phyloP scores from a whole-genome alignment of 768 basidiomycete species.

The Lanmaoa rubissima region DNA sequence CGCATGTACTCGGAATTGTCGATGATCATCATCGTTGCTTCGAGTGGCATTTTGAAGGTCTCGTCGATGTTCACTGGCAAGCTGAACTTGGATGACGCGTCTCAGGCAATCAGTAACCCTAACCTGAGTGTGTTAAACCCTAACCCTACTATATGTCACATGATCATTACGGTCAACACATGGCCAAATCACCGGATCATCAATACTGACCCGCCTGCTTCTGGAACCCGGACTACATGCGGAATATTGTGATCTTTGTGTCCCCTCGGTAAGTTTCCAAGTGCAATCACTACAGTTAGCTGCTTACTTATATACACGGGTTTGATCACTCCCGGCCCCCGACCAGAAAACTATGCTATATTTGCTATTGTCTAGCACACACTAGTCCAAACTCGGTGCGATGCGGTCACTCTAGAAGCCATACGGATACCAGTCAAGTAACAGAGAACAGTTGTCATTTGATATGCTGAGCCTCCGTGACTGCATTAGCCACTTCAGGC shows the following conservation, averaged over 20 bases:
- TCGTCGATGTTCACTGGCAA: slow-evolving; percentile 15
- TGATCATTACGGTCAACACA: neutral
- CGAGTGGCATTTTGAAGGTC: slow-evolving; percentile 75
- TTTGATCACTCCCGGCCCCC: neutral
- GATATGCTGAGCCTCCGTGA: too few species aligned
- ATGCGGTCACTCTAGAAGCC: neutral
- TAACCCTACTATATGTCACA: slow-evolving; percentile 2
- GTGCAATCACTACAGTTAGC: neutral
- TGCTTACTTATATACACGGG: neutral
- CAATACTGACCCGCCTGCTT: too few species aligned
- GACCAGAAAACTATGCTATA: neutral
- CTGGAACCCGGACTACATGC: too few species aligned
- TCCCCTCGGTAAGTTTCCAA: neutral
- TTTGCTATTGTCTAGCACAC: neutral
- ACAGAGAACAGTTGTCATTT: neutral
- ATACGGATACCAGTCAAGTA: neutral
- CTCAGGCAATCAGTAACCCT: slow-evolving; percentile 15
- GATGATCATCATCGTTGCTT: slow-evolving; percentile 96
- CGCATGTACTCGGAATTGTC: slow-evolving; percentile 99
- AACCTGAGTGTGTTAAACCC: slow-evolving; percentile 12
- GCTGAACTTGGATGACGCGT: slow-evolving; percentile 29
- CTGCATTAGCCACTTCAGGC: neutral
- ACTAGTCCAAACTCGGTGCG: neutral
- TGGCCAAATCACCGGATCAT: too few species aligned
- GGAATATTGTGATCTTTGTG: neutral